These are phyloP conservation scores for Penicillium sp. DNA, from an alignment of 2,329 filamentous ascomycete genomes.

Conservation along the genomic window DNA sequence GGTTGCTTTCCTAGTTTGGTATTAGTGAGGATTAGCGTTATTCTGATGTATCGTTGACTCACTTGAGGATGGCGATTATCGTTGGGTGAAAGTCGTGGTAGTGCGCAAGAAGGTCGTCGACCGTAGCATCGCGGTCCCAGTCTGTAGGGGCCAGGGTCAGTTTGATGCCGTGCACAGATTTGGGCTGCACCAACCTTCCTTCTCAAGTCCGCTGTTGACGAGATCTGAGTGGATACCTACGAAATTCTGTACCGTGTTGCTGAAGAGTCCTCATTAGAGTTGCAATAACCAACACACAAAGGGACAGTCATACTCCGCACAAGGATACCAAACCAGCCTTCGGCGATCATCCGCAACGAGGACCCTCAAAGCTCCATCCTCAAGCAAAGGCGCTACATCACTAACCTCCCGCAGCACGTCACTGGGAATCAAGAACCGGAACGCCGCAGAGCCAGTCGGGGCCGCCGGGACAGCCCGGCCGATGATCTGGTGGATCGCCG, in stretches of 20 bases:
- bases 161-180: neutral
- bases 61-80: conserved; percentile 8
- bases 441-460: conserved; percentile 28
- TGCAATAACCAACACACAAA: neutral
- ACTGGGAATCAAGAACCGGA: conserved; percentile 31
- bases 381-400: conserved; percentile 16
- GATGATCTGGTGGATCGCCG: conserved; percentile 14
- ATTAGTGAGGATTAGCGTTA: conserved; percentile 7
- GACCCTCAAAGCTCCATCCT: conserved; percentile 32
- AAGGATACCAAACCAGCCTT: conserved; percentile 36
- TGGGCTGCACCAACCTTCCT: neutral
- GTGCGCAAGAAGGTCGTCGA: conserved; percentile 12
- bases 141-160: neutral
- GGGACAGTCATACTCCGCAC: conserved; percentile 27
- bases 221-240: conserved; percentile 29
- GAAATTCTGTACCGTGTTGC: conserved; percentile 34
- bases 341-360: conserved; percentile 26
- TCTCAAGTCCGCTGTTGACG: neutral
- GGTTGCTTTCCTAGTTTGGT: conserved; percentile 18
- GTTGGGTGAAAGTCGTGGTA: neutral
- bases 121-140: conserved; percentile 11
- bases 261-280: conserved; percentile 7
- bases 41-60: too few species aligned
- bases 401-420: conserved; percentile 34
- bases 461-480: conserved; percentile 6